Conservation (phyloP, 1,284 basidiomycete species). For the Rhodotorula sp. region DNA sequence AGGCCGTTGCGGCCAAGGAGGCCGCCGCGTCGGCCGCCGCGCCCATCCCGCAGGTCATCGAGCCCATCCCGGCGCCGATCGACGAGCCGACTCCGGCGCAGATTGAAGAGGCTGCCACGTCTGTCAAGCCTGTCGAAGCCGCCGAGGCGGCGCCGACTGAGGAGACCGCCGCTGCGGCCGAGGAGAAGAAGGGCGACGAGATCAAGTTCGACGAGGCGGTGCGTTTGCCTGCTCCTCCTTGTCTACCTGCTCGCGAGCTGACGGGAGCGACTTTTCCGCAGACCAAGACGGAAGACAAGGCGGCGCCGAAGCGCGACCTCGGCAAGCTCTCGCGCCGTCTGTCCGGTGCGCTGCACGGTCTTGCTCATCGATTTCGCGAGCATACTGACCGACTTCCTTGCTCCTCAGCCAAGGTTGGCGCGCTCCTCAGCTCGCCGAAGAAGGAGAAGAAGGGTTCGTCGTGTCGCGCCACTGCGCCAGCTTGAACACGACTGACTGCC, state of each 20-base stretch:
- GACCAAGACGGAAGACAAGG: slow-evolving; percentile 30
- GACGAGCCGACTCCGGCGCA: slow-evolving; percentile 21
- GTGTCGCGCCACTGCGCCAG: background rate
- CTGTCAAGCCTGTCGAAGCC: slow-evolving; percentile 12
- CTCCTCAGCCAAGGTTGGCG: slow-evolving; percentile 31
- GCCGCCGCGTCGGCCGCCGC: slow-evolving; percentile 17
- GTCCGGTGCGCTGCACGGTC: slow-evolving; percentile 3
- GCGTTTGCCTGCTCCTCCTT: background rate
- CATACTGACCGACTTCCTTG: background rate
- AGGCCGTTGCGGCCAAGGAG: slow-evolving; percentile 20
- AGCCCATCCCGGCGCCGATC: slow-evolving; percentile 6
- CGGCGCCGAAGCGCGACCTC: slow-evolving; percentile 26
- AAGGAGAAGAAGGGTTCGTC: slow-evolving; percentile 38
- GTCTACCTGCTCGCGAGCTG: background rate
- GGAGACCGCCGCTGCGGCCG: background rate
- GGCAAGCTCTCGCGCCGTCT: slow-evolving; percentile 42
- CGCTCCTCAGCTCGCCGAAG: slow-evolving; percentile 35
- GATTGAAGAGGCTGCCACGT: background rate
- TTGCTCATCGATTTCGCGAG: too few species aligned
- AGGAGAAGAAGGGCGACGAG: slow-evolving; percentile 11
- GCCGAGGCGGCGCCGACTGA: background rate
- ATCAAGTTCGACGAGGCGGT: slow-evolving; percentile 33
- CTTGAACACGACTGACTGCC: background rate
- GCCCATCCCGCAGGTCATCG: slow-evolving; percentile 40
- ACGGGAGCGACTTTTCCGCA: background rate